Percentiles rank a stretch among this genome's conserved stretches.
Evolutionary conservation across 2,329 filamentous ascomycete genomes (phyloP).

Genomic region (Alternaria postmessia): DNA sequence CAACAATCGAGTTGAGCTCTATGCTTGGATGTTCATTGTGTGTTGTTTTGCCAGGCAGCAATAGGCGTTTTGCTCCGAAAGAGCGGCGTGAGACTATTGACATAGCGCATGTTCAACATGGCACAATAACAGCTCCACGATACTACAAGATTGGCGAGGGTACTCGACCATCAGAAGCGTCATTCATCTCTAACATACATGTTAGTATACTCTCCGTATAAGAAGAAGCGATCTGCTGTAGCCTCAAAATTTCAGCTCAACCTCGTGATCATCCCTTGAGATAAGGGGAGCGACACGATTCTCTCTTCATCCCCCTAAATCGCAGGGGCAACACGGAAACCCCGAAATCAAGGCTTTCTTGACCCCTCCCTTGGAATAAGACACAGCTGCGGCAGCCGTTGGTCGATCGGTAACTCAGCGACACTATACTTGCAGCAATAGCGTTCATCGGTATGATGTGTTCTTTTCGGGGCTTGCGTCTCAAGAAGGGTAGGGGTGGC

Average conservation of each 20-base stretch:
- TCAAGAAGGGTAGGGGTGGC: background rate
- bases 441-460: constrained; percentile 7
- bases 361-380: constrained; percentile 14
- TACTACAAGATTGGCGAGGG: constrained; percentile 5
- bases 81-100: constrained; percentile 7
- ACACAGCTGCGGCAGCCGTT: constrained; percentile 18
- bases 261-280: background rate
- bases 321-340: constrained; percentile 23
- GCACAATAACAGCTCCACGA: constrained; percentile 18
- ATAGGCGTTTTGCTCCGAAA: background rate
- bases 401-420: constrained; percentile 17
- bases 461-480: constrained; percentile 8
- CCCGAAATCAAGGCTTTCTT: constrained; percentile 16
- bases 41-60: background rate
- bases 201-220: no score
- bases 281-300: background rate
- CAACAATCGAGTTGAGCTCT: background rate
- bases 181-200: background rate
- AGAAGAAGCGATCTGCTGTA: no score
- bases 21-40: background rate
- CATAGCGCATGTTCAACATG: constrained; percentile 27
- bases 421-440: constrained; percentile 9
- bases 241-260: background rate
- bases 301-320: background rate
- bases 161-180: background rate